phyloP scores from a whole-genome alignment of 2,329 filamentous ascomycete species.

The Paradendryphiella salina region DNA sequence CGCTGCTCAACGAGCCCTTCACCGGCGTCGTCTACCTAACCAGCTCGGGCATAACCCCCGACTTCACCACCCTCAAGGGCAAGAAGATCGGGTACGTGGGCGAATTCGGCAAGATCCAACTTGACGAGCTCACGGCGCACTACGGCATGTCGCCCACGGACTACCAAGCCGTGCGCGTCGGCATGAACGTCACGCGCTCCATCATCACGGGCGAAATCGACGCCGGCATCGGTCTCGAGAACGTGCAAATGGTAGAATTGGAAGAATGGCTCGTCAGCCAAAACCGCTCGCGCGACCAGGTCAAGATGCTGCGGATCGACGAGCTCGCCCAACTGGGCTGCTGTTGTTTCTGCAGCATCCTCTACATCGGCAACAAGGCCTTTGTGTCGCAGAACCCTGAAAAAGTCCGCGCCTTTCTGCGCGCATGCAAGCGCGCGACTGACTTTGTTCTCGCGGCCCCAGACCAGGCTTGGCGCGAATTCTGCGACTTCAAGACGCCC shows the following conservation, averaged over 20 bases:
- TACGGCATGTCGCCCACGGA: constrained; percentile 73
- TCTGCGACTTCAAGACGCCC: constrained; percentile 71
- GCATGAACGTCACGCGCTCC: constrained; percentile 79
- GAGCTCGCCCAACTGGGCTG: constrained; percentile 77
- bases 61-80: constrained; percentile 74
- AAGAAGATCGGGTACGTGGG: constrained; percentile 80
- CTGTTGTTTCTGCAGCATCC: constrained; percentile 81
- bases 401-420: constrained; percentile 68
- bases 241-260: constrained; percentile 81
- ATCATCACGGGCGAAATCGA: constrained; percentile 74
- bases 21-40: constrained; percentile 79
- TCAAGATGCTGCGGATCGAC: constrained; percentile 81
- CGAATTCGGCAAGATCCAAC: constrained; percentile 81
- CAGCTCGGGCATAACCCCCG: constrained; percentile 70
- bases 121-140: constrained; percentile 77
- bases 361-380: constrained; percentile 76
- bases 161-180: constrained; percentile 76
- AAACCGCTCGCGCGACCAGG: constrained; percentile 65
- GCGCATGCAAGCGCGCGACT: constrained; percentile 73
- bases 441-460: constrained; percentile 70
- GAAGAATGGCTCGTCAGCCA: constrained; percentile 72
- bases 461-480: constrained; percentile 66
- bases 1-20: constrained; percentile 77
- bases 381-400: constrained; percentile 70
- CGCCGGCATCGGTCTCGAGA: constrained; percentile 76